phyloP scores from a whole-genome alignment of 345 rosid species.

The Gossypium rotundifolium region DNA sequence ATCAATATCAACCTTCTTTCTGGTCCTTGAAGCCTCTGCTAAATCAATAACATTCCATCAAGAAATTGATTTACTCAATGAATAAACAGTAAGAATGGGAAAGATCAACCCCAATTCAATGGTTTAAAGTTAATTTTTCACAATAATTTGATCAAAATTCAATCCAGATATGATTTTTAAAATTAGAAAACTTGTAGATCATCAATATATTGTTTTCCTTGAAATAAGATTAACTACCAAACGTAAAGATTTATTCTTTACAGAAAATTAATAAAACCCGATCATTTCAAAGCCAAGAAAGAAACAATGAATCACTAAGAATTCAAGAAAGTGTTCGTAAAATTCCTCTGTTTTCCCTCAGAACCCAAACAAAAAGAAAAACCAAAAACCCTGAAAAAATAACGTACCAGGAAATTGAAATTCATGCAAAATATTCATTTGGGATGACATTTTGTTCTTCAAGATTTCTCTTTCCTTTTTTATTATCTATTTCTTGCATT shows the following conservation, averaged over 20 bases:
- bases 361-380: not conserved
- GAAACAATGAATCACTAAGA: not conserved
- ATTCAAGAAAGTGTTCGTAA: not conserved
- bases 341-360: not conserved
- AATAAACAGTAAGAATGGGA: not conserved
- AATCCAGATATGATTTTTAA: not conserved
- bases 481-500: not conserved
- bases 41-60: not conserved
- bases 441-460: constrained; percentile 3
- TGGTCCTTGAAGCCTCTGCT: constrained; percentile 13
- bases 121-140: no score
- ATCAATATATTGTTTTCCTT: not conserved
- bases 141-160: not conserved
- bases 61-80: not conserved
- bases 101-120: not conserved
- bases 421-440: constrained; percentile 5
- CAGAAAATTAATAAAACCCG: not conserved
- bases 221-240: not conserved
- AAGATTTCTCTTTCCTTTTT: not conserved
- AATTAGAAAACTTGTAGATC: not conserved
- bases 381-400: not conserved
- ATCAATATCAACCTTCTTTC: constrained; percentile 23
- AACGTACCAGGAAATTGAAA: constrained; percentile 17
- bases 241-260: not conserved
- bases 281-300: not conserved